Evolutionary conservation across 495 filamentous ascomycete genomes (phyloP), one percentile per base, ranked within the genome.

Genomic region (Tetracladium setigerum): DNA sequence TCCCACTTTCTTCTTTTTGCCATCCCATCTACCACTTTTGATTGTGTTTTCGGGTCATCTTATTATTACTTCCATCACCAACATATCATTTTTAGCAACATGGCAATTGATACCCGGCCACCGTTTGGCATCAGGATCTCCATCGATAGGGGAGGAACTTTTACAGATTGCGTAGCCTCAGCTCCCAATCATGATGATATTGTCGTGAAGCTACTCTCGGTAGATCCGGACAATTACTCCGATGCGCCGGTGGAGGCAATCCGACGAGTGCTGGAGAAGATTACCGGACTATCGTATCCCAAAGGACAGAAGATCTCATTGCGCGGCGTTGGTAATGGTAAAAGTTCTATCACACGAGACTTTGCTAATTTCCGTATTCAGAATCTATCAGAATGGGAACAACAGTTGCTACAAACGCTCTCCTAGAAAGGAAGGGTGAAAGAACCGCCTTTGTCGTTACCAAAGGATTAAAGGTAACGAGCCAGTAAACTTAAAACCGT

Each of bases 81-180:
- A n/a, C n/a, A n/a, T n/a, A n/a, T n/a, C n/a, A n/a, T n/a, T n/a
- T 38, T 41, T 15, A 39, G 38, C 15, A 63, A 73, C 27, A 65
- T 68, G 30, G 72, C 64, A 47, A 65, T 66, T 41, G 12, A n/a
- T n/a, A n/a, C n/a, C n/a, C n/a, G n/a, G n/a, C n/a, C n/a, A n/a
- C n/a, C n/a, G n/a, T n/a, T n/a, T n/a, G n/a, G n/a, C 41, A 68
- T 69, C 38, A 66, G 64, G 18, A 69, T 69, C 48, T 66, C 68
- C 14, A 72, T 73, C 32, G 72, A 76, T 55, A 68, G 80, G 19
- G 80, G 81, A 31, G 81, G 81, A 14, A 84, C 81, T 12, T 84
- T 84, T 57, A 81, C 77, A 13, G 81, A 84, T 68, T 44, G 39
- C 19, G 39, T 18, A 6, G 79, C 76, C 39, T 72, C 72, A 27